Evolutionary conservation across 2,329 filamentous ascomycete genomes (phyloP), one percentile per base, ranked within the genome.

Genomic region (Fusarium verticillioides): DNA sequence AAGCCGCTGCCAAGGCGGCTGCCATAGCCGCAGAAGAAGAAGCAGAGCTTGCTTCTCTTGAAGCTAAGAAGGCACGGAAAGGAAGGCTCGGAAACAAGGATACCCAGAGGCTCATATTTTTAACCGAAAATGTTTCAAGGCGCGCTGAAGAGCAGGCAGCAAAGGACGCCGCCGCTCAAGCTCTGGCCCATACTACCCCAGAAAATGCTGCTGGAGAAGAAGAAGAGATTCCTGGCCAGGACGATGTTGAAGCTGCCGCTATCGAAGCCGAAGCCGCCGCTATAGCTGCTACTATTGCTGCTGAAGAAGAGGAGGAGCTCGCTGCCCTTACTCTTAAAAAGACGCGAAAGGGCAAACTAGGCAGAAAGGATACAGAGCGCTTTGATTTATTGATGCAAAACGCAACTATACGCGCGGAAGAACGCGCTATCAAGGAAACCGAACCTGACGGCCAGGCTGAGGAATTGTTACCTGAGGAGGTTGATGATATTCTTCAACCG

Each of bases 61-160:
- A 84, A 47, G 81, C 82, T 30, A 89, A 88, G 76, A 88, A 87
- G 73, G 82, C 82, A 4, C 86, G 85, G 72, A 89, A 86, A 77
- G 80, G 81, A 61, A 87, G 82, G 66, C 74, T 86, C 18, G 78
- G 75, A 4, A 87, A 84, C 70, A 86, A 82, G 63, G 85, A 86
- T 37, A 79, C 86, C 56, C 84, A 87, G 66, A 86, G 84, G 66
- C 80, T 83, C 32, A 80, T 83, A 39, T 73, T 75, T 12, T 75
- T 86, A 11, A 81, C 78, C 15, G 79, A 80, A 42, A 82, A 79
- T 37, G 78, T 80, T 32, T 77, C 76, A 34, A 78, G 77, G 66
- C 79, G 83, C 39, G 81, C 82, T 11, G 83, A 70, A 69, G 74
- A 79, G 53, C 52, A 83, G 44, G 81, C 81, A 21, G 81, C 80